These are phyloP conservation scores for Colletotrichum tanaceti DNA, from an alignment of 2,329 filamentous ascomycete species.

Conservation along the genomic window DNA sequence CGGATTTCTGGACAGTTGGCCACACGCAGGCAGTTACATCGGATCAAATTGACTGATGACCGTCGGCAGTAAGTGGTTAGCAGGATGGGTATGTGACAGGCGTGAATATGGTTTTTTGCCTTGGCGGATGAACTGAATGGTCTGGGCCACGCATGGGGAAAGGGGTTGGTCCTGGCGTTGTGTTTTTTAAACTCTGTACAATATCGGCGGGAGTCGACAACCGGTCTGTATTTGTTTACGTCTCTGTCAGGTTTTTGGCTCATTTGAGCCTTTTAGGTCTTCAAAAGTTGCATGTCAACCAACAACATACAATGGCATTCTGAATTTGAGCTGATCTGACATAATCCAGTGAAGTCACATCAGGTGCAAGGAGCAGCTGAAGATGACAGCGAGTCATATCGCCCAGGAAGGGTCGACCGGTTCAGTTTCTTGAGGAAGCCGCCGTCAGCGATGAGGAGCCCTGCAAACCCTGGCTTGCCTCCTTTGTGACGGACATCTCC, in stretches of 20 bases:
- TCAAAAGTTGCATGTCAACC: slow-evolving; percentile 28
- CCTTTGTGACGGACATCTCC: not conserved
- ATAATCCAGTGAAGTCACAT: not conserved
- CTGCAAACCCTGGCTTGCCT: not conserved
- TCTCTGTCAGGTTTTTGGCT: slow-evolving; percentile 12
- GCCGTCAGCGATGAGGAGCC: not conserved
- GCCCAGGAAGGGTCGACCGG: not conserved
- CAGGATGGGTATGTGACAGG: slow-evolving; percentile 23
- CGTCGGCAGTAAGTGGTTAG: not conserved
- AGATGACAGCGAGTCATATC: not conserved
- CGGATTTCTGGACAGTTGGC: not conserved
- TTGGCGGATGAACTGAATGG: slow-evolving; percentile 16
- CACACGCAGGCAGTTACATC: not conserved
- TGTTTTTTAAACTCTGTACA: slow-evolving; percentile 24
- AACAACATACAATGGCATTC: slow-evolving; percentile 13
- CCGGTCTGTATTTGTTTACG: slow-evolving; percentile 22
- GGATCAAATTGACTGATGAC: not conserved
- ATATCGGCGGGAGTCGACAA: slow-evolving; percentile 31
- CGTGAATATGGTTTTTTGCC: slow-evolving; percentile 30
- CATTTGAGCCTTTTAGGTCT: slow-evolving; percentile 13
- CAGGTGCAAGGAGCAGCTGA: not conserved
- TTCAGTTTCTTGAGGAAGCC: not conserved
- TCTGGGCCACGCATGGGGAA: slow-evolving; percentile 14
- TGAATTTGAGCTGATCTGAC: not conserved
- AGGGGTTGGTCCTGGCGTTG: slow-evolving; percentile 30